phyloP scores from a whole-genome alignment of 129 eudicot genomes.

The Gnaphalium uliginosum region DNA sequence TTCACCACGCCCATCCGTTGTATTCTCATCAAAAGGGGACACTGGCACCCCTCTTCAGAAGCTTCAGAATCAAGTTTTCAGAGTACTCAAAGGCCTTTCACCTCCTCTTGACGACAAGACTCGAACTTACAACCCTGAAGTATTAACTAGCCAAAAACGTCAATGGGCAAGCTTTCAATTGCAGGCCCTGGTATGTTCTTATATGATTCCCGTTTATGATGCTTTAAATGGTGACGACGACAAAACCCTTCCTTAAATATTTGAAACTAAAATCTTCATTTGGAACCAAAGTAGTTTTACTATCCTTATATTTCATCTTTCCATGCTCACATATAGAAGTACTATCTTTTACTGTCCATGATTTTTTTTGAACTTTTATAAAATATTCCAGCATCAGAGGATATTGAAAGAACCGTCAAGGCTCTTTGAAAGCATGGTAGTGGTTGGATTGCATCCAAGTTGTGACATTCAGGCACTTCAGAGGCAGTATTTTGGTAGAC shows the following conservation, averaged over 20 bases:
- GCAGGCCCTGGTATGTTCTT: slow-evolving; percentile 65
- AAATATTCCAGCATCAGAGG: slow-evolving; percentile 68
- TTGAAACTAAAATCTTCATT: not conserved
- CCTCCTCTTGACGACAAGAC: slow-evolving; percentile 62
- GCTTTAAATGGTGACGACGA: not conserved
- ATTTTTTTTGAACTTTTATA: not conserved
- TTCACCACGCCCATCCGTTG: slow-evolving; percentile 84
- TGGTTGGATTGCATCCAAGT: slow-evolving; percentile 92
- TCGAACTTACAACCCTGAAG: slow-evolving; percentile 83
- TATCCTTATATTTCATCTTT: not conserved
- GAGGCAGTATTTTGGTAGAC: slow-evolving; percentile 67
- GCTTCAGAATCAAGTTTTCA: slow-evolving; percentile 75
- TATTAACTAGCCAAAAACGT: slow-evolving; percentile 95
- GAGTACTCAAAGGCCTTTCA: slow-evolving; percentile 77
- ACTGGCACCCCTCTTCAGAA: slow-evolving; percentile 69
- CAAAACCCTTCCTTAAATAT: not conserved
- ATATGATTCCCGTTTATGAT: not conserved
- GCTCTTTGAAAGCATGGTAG: slow-evolving; percentile 96
- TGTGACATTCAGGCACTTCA: slow-evolving; percentile 80
- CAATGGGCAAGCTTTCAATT: slow-evolving; percentile 98
- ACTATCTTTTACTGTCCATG: slow-evolving; percentile 7
- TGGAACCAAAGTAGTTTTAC: not conserved
- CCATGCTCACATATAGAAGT: slow-evolving; percentile 12
- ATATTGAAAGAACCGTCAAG: slow-evolving; percentile 83
- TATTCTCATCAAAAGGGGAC: slow-evolving; percentile 77